phyloP scores from a whole-genome alignment of 345 rosid genomes.

The Salix purpurea region DNA sequence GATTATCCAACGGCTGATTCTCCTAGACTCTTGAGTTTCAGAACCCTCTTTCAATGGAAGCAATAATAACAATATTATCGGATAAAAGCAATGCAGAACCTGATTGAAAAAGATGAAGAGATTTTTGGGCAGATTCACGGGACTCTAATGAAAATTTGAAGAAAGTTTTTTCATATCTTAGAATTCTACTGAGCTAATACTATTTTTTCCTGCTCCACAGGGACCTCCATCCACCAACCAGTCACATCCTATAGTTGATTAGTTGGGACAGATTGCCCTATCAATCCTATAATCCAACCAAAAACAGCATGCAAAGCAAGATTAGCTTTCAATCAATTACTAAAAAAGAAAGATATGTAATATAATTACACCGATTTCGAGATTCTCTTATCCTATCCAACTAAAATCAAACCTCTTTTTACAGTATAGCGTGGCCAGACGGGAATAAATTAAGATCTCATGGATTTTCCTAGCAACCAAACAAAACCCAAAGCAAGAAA shows the following conservation, averaged over 20 bases:
- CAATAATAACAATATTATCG: background rate
- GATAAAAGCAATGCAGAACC: no score
- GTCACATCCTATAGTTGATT: slow-evolving; percentile 13
- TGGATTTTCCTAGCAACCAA: slow-evolving; percentile 39
- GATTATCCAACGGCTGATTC: slow-evolving; percentile 38
- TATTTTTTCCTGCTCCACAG: no score
- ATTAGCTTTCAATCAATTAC: background rate
- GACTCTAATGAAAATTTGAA: no score
- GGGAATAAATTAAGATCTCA: slow-evolving; percentile 27
- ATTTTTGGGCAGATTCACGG: no score
- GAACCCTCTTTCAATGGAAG: slow-evolving; percentile 52
- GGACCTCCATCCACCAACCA: background rate
- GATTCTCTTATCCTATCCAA: background rate
- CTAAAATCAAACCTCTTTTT: background rate
- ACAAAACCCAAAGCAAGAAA: slow-evolving; percentile 29
- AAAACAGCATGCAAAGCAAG: background rate
- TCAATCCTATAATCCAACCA: background rate
- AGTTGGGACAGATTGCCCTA: slow-evolving; percentile 5
- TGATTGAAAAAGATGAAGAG: no score
- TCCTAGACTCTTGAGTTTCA: slow-evolving; percentile 57
- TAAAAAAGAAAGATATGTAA: background rate
- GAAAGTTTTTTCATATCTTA: no score
- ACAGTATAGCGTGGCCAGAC: slow-evolving; percentile 12
- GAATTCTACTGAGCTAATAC: no score
- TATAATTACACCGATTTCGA: background rate